Base-by-base conservation (phyloP, 345 rosid genomes). In the Erysimum cheiranthoides region DNA sequence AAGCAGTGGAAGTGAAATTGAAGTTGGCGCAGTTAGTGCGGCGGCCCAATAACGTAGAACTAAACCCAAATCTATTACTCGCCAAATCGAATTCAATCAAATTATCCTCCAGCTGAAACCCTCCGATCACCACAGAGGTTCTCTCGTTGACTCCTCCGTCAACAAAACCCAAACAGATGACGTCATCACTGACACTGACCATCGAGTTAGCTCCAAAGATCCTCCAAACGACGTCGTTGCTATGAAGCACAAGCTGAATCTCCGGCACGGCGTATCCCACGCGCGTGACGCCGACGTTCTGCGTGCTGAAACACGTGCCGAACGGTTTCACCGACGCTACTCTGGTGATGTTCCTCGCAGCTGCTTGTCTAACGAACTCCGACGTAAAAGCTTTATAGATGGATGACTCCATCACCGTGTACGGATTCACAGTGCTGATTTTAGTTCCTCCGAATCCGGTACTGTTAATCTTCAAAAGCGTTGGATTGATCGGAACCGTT, bases 71-170 rank as follows among this genome's bases (percentile, higher is more conserved):
- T 75, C 75, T 85, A 35, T 91, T 88, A 17, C 68, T 46, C 1
- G 88, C 89, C 72, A 84, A 79, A 82, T 92, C 90, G 16, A 92
- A 80, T 71, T 89, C 87, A 10, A 89, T n/a, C 35, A 90, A 75
- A 71, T 54, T 81, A 68, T 92, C 52, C 71, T 87, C 86, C 79
- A 86, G 30, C 68, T 88, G 97, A 31, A 27, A 56, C 69, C 97
- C 97, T 79, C 96, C 93, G 12, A 92, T 79, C 7, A 90, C 87
- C 3, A 92, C 65, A 2, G 96, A 85, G 11, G 96, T 89, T 73
- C 16, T 73, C 1, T 88, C 87, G 30, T 80, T 76, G 16, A 73
- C 78, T 4, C 96, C 96, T 6, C 97, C 97, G 28, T 92, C 84
- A 13, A 92, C 82, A 12, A 89, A 87, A 13, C 90, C 97, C 12